Evolutionary conservation across 371 early-diverging fungal species (phyloP).

Genomic region (Chytridiales sp.): DNA sequence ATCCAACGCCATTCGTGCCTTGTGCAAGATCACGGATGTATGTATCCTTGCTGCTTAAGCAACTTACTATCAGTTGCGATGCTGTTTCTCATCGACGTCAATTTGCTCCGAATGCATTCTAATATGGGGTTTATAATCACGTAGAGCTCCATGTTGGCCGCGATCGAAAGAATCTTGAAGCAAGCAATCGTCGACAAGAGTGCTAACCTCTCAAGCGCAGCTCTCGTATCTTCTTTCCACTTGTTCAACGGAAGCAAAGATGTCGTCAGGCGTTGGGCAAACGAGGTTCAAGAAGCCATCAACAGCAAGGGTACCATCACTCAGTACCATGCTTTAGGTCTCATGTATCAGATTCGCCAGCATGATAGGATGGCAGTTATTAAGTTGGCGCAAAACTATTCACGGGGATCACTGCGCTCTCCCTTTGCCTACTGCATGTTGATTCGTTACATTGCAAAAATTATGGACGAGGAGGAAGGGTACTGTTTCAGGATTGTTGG

Average conservation of each 20-base stretch:
- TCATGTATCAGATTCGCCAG: conserved; percentile 90
- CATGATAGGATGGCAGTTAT: conserved; percentile 97
- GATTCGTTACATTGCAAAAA: conserved; percentile 89
- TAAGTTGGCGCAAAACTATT: conserved; percentile 89
- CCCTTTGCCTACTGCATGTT: conserved; percentile 90
- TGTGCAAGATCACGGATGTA: conserved; percentile 94
- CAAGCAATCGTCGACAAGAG: conserved; percentile 96
- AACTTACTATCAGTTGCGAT: background rate
- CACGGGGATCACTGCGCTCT: conserved; percentile 68
- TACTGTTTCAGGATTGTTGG: conserved; percentile 4
- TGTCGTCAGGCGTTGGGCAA: conserved; percentile 83
- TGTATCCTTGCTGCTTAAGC: conserved; percentile 18
- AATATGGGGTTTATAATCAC: background rate
- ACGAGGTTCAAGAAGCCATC: conserved; percentile 86
- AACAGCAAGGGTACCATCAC: conserved; percentile 76
- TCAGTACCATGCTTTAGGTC: conserved; percentile 96
- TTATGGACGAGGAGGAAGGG: conserved; percentile 82
- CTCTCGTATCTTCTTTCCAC: conserved; percentile 90
- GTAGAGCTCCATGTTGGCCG: conserved; percentile 89
- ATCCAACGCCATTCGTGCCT: conserved; percentile 93
- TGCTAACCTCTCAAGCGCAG: conserved; percentile 85
- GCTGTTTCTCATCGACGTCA: background rate
- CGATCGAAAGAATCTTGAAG: conserved; percentile 94
- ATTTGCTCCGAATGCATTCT: background rate
- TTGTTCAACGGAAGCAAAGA: conserved; percentile 79